A percentile compares a stretch with the other conserved stretches of the same genome.
These are phyloP conservation scores for Taphrina pruni DNA, from an alignment of 1,139 yeast genomes.

Conservation along the genomic window DNA sequence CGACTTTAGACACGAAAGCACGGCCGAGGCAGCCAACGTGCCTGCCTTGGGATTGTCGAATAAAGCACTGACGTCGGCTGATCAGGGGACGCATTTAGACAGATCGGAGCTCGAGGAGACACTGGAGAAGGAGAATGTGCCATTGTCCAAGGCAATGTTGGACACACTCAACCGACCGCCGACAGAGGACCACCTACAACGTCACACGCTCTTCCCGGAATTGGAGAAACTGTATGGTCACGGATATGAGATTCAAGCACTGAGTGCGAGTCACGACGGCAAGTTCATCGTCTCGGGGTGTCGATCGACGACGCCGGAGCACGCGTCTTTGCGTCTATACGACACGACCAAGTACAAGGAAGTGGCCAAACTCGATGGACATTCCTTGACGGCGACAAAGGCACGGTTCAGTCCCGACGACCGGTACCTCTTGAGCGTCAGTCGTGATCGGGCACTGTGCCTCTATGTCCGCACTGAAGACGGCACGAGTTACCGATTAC, in stretches of 20 bases:
- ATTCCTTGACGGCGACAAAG: conserved; percentile 83
- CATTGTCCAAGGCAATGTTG: conserved; percentile 43
- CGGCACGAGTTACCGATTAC: conserved; percentile 54
- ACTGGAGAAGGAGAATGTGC: conserved; percentile 52
- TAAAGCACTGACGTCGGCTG: conserved; percentile 69
- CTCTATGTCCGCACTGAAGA: conserved; percentile 66
- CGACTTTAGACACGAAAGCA: conserved; percentile 49
- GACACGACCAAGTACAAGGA: conserved; percentile 70
- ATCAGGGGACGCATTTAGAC: conserved; percentile 50
- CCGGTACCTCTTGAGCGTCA: conserved; percentile 72
- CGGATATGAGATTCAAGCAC: conserved; percentile 88
- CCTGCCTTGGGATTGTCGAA: conserved; percentile 95
- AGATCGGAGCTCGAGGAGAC: conserved; percentile 49
- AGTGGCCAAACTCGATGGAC: conserved; percentile 60
- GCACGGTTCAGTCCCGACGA: conserved; percentile 80
- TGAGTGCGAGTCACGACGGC: conserved; percentile 73
- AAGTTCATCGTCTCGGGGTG: conserved; percentile 84
- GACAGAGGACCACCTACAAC: conserved; percentile 83
- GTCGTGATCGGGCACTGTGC: conserved; percentile 87
- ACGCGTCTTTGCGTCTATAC: conserved; percentile 83
- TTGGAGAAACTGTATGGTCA: conserved; percentile 93
- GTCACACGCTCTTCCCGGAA: conserved; percentile 94
- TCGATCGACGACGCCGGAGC: conserved; percentile 78
- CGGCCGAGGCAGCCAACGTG: conserved; percentile 83
- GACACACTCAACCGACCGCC: conserved; percentile 64